Percentiles rank a stretch among this genome's conserved stretches.
Conservation (phyloP, 306 rosid genomes). For the Psophocarpus tetragonolobus region DNA sequence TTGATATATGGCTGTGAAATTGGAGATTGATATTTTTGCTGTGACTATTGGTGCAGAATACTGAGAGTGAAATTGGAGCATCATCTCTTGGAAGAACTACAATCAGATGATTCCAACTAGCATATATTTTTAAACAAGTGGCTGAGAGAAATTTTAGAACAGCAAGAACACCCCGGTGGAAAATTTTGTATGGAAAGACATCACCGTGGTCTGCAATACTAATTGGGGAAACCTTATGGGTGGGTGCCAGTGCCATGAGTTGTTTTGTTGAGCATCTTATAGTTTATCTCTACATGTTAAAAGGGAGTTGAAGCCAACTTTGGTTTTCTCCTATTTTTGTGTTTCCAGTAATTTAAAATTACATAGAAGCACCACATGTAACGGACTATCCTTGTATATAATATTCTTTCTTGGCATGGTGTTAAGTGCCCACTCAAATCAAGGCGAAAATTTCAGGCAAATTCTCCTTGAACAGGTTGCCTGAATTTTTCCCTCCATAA, state of each 20-base stretch:
- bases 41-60: slow-evolving; percentile 56
- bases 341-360: background rate
- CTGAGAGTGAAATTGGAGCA: slow-evolving; percentile 86
- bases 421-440: background rate
- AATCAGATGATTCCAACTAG: slow-evolving; percentile 54
- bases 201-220: slow-evolving; percentile 23
- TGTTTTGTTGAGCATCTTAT: slow-evolving; percentile 5
- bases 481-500: background rate
- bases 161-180: background rate
- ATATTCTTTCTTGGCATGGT: background rate
- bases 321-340: background rate
- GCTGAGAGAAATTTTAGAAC: background rate
- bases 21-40: too few species aligned
- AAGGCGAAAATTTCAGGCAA: background rate
- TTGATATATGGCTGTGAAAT: slow-evolving; percentile 49
- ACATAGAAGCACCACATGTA: slow-evolving; percentile 1
- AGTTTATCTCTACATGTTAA: slow-evolving; percentile 7
- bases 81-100: slow-evolving; percentile 76
- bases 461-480: background rate
- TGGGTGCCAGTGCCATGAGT: background rate
- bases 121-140: background rate
- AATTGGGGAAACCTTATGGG: background rate
- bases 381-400: slow-evolving; percentile 9
- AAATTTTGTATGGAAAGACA: slow-evolving; percentile 23
- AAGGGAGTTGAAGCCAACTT: slow-evolving; percentile 9